Evolutionary conservation across 225 moss, liverwort and hornwort species (phyloP).

Genomic region (Asterella californica): DNA sequence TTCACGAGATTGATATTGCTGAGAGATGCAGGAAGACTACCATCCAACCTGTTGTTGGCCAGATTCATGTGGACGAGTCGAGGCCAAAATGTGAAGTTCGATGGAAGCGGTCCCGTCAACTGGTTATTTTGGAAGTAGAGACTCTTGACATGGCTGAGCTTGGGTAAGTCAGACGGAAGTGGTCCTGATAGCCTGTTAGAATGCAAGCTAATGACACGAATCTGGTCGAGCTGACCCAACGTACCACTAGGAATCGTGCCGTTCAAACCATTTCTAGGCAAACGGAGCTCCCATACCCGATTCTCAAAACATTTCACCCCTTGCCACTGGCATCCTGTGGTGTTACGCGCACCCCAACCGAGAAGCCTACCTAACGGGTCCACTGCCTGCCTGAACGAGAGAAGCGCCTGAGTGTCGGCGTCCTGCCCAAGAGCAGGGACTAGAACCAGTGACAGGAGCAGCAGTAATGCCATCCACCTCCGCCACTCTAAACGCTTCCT

Average conservation of each 20-base stretch:
- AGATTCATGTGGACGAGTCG: slow-evolving; percentile 70
- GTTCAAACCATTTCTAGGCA: slow-evolving; percentile 21
- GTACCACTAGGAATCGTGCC: slow-evolving; percentile 29
- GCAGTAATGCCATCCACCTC: slow-evolving; percentile 18
- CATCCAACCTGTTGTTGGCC: slow-evolving; percentile 46
- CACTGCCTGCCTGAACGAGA: slow-evolving; percentile 35
- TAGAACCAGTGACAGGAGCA: slow-evolving; percentile 1
- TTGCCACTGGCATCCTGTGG: slow-evolving; percentile 22
- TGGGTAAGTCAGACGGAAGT: slow-evolving; percentile 59
- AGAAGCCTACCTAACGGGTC: slow-evolving; percentile 26
- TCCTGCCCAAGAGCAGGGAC: slow-evolving; percentile 15
- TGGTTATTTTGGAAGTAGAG: slow-evolving; percentile 59
- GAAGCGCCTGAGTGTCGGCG: slow-evolving; percentile 34
- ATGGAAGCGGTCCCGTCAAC: slow-evolving; percentile 57
- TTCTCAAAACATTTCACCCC: slow-evolving; percentile 32
- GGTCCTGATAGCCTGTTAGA: slow-evolving; percentile 57
- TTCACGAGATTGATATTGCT: slow-evolving; percentile 17
- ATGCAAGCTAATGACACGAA: slow-evolving; percentile 73
- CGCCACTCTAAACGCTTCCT: slow-evolving; percentile 20
- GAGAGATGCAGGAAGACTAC: slow-evolving; percentile 31
- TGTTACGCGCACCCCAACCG: slow-evolving; percentile 19
- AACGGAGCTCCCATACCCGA: slow-evolving; percentile 40
- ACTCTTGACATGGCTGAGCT: slow-evolving; percentile 51
- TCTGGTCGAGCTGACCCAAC: slow-evolving; percentile 65
- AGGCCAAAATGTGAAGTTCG: slow-evolving; percentile 67